A percentile compares a stretch with the other conserved stretches of the same genome.
These are phyloP conservation scores for Asterophora parasitica DNA, from an alignment of 768 basidiomycete species.

Conservation along the genomic window DNA sequence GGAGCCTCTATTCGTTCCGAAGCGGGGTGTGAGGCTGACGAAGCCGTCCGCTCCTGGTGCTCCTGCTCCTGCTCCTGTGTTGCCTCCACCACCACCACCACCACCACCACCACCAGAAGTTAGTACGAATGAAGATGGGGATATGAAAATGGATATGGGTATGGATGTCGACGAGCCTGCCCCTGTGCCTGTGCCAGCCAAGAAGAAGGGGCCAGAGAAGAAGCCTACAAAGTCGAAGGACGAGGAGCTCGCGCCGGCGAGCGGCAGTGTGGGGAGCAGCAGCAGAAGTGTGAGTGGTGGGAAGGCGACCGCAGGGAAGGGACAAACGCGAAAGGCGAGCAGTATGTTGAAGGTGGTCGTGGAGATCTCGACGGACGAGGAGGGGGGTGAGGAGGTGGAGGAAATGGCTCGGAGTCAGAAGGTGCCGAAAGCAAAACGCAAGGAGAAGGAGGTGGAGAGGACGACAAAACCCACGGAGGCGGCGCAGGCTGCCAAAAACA, in stretches of 20 bases:
- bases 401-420: conserved; percentile 2
- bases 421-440: neutral
- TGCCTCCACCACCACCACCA: too few species aligned
- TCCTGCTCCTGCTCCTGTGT: too few species aligned
- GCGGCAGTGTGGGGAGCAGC: too few species aligned
- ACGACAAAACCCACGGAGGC: conserved; percentile 3
- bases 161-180: conserved; percentile 5
- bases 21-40: conserved; percentile 5
- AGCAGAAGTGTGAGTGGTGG: too few species aligned
- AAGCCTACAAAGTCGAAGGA: conserved; percentile 2
- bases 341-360: conserved; percentile 29
- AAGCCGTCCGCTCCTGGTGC: neutral
- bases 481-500: neutral
- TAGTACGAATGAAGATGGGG: neutral
- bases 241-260: neutral
- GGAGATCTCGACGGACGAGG: conserved; percentile 38
- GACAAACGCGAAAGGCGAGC: conserved; percentile 13
- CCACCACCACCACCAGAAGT: neutral
- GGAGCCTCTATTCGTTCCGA: conserved; percentile 10
- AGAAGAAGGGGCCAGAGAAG: conserved; percentile 1
- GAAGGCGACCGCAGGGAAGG: neutral
- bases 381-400: conserved; percentile 19
- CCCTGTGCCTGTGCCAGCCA: neutral
- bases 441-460: neutral
- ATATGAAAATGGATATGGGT: neutral